A percentile compares a stretch with the other conserved stretches of the same genome.
Conservation (phyloP, 345 rosid species). For the Eucalyptus regnans region DNA sequence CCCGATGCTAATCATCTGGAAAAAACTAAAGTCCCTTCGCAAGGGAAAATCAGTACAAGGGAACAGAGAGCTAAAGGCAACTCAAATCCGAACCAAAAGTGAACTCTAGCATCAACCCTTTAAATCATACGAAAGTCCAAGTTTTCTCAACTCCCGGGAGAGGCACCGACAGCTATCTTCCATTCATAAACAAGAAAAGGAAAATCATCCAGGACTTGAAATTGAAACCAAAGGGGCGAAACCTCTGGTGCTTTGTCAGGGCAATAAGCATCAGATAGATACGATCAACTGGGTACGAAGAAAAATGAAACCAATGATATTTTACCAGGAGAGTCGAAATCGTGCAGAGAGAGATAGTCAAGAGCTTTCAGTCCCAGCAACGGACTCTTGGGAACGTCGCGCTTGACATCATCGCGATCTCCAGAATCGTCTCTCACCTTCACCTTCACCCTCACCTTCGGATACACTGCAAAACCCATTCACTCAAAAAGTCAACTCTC, state of each 20-base stretch:
- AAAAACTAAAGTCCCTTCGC: not conserved
- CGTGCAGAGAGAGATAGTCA: conserved; percentile 33
- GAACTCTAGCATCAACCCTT: not conserved
- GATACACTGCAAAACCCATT: conserved; percentile 34
- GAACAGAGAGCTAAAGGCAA: not conserved
- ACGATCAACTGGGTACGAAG: not conserved
- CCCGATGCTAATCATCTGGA: not conserved
- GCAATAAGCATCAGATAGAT: not conserved
- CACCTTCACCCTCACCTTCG: conserved; percentile 38
- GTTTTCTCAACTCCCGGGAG: not conserved
- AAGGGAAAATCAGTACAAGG: not conserved
- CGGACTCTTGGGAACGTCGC: conserved; percentile 8
- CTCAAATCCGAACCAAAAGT: not conserved
- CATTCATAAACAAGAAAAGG: not conserved
- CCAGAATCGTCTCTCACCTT: conserved; percentile 10
- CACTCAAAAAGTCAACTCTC: conserved; percentile 2
- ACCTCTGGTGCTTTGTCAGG: not conserved
- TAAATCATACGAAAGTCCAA: not conserved
- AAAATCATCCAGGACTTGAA: not conserved
- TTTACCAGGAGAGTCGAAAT: conserved; percentile 28
- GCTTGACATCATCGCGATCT: not conserved
- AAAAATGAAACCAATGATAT: not conserved
- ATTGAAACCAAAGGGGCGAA: not conserved
- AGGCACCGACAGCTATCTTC: not conserved
- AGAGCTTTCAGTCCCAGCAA: conserved; percentile 36